These are phyloP conservation scores for Ceratobasidium sp. DNA, from an alignment of 1,284 basidiomycete genomes.

Conservation along the genomic window DNA sequence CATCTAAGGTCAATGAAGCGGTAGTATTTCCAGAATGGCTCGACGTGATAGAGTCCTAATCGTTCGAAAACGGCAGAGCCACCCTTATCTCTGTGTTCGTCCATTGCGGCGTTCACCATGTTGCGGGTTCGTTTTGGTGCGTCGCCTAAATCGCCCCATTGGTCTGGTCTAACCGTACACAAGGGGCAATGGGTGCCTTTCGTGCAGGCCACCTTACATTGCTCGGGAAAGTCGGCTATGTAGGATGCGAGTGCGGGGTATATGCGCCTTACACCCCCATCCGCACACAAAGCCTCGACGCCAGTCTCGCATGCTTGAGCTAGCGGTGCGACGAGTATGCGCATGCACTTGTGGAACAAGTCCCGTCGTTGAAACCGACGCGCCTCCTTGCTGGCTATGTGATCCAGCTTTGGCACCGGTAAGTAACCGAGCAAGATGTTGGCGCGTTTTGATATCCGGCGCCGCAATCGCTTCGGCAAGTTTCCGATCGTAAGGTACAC, in stretches of 20 bases:
- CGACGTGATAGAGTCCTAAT: conserved; percentile 10
- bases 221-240: conserved; percentile 49
- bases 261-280: conserved; percentile 37
- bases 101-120: background rate
- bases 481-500: conserved; percentile 50
- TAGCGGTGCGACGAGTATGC: too few species aligned
- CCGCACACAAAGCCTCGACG: conserved; percentile 26
- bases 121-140: conserved; percentile 13
- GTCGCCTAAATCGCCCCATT: conserved; percentile 5
- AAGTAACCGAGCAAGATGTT: conserved; percentile 44
- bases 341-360: too few species aligned
- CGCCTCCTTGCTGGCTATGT: too few species aligned
- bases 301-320: background rate
- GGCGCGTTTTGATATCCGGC: conserved; percentile 23
- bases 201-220: conserved; percentile 43
- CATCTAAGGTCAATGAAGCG: conserved; percentile 53
- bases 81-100: background rate
- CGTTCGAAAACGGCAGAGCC: background rate
- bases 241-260: conserved; percentile 40
- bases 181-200: conserved; percentile 35
- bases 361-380: too few species aligned
- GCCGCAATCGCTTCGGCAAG: conserved; percentile 43
- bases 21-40: conserved; percentile 54
- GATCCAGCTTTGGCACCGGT: conserved; percentile 2
- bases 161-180: conserved; percentile 19